These are phyloP conservation scores for Plasmodium coatneyi DNA, from an alignment of 169 alveolate genomes.

Conservation along the genomic window DNA sequence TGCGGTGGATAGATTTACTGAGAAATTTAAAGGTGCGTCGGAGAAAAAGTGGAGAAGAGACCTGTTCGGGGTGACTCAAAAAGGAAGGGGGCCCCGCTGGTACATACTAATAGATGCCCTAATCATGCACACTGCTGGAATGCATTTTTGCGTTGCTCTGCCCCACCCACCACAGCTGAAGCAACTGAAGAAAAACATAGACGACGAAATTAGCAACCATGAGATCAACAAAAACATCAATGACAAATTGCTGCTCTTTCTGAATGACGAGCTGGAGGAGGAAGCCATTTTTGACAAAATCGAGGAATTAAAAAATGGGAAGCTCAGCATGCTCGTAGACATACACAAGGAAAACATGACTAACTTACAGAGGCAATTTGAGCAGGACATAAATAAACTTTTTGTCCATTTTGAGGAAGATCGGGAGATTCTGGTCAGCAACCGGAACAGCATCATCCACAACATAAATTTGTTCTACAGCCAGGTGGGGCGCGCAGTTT, in stretches of 20 bases:
- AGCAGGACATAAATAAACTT: constrained; percentile 25
- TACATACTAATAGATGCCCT: background rate
- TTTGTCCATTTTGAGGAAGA: constrained; percentile 49
- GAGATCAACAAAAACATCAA: constrained; percentile 63
- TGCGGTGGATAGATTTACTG: constrained; percentile 49
- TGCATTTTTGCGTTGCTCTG: background rate
- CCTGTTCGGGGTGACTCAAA: background rate
- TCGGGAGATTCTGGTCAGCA: constrained; percentile 8
- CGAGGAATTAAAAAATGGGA: constrained; percentile 45
- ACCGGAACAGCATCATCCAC: constrained; percentile 37
- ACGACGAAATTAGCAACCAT: constrained; percentile 41
- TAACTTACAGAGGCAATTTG: constrained; percentile 32
- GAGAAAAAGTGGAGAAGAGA: background rate
- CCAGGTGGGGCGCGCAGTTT: background rate
- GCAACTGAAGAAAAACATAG: constrained; percentile 47
- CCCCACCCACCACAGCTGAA: constrained; percentile 1
- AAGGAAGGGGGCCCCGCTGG: background rate
- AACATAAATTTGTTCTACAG: constrained; percentile 39
- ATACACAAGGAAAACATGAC: constrained; percentile 49
- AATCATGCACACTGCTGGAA: background rate
- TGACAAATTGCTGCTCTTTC: constrained; percentile 29
- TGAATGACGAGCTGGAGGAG: constrained; percentile 42
- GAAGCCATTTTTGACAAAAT: constrained; percentile 33
- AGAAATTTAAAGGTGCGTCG: constrained; percentile 15
- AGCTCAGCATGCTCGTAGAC: constrained; percentile 15